These are phyloP conservation scores for Hanseniaspora meyeri DNA, from an alignment of 805 yeast genomes.

Conservation along the genomic window DNA sequence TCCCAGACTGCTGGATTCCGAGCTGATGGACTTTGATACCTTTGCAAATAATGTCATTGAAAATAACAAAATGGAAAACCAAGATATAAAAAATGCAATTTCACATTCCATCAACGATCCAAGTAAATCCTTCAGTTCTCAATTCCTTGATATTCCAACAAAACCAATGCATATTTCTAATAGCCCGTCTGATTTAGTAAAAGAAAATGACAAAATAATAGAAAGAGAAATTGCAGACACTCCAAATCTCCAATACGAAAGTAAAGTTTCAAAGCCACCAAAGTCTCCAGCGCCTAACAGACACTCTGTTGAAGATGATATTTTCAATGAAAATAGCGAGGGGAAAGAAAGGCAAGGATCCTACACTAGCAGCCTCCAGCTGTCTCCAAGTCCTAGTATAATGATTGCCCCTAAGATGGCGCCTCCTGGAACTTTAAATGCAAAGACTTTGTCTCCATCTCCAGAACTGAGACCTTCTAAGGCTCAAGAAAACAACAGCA, in stretches of 20 bases:
- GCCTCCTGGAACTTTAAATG: neutral
- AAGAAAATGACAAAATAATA: neutral
- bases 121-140: neutral
- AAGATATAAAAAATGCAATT: neutral
- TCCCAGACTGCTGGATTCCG: slow-evolving; percentile 4
- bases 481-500: slow-evolving; percentile 14
- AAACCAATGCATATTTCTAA: neutral
- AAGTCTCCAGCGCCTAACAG: slow-evolving; percentile 4
- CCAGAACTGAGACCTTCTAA: neutral
- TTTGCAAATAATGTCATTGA: neutral
- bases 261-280: neutral
- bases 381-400: slow-evolving; percentile 8
- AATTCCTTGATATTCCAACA: neutral
- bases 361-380: slow-evolving; percentile 4
- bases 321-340: neutral
- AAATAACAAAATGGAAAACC: neutral
- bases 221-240: neutral
- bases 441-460: neutral
- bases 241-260: neutral
- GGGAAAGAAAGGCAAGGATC: neutral
- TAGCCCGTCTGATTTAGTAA: neutral
- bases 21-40: neutral
- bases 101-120: neutral
- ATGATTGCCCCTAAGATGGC: slow-evolving; percentile 2
- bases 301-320: neutral